Evolutionary conservation across 116 monocot genomes (phyloP), one percentile per base, ranked within the genome.

Genomic region (Dioscorea cayenensis): DNA sequence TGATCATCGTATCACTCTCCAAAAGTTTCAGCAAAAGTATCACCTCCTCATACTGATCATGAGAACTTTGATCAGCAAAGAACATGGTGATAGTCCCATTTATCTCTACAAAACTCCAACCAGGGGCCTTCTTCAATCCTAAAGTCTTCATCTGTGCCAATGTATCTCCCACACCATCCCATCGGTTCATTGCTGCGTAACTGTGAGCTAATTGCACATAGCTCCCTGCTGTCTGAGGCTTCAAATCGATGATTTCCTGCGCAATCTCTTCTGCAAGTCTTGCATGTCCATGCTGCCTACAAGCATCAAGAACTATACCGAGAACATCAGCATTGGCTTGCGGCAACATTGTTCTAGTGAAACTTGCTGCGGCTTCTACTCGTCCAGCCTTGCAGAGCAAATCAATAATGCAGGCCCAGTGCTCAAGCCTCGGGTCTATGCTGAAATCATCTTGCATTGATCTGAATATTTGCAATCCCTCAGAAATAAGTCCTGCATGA

Each of bases 271-370:
- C 79, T 5, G 75, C 84, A 59, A 92, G 52, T 11, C 0, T 36
- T 9, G 14, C 60, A 27, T 63, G 29, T 51, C 69, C 65, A 48
- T 77, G 64, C 21, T 18, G 38, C 79, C 82, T 81, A 51, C 88
- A 92, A 67, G 82, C 78, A 77, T 88, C 88, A 36, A 92, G 85
- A 51, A 91, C 62, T 60, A 91, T 91, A 18, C 91, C 91, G 12
- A 85, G 49, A 60, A 88, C 68, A 55, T 91, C 88, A 9, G 81
- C 79, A 66, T 49, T 87, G 23, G 75, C 71, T 58, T 60, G 69
- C 7, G 28, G 35, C 0, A 73, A 22, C 91, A 72, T 85, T 51
- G 37, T 61, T 35, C 25, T 68, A 10, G 76, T 25, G 18, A 92
- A 73, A 6, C 37, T 65, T 12, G 80, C 58, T 5, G 89, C 92